Evolutionary conservation across 768 basidiomycete species (phyloP).

Genomic region (Erythrobasidium yunnanense): DNA sequence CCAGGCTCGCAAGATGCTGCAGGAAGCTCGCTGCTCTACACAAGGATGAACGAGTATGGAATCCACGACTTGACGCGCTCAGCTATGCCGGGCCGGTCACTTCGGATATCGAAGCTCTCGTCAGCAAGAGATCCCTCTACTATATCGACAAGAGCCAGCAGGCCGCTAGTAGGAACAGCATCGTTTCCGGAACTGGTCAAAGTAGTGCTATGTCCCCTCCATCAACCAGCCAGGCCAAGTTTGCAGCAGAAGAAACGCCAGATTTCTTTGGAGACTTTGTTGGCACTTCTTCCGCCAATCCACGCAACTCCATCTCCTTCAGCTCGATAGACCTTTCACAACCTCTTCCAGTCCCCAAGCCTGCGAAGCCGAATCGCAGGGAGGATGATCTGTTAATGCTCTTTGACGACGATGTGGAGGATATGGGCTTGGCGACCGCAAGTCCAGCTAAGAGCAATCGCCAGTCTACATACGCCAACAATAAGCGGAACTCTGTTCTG

Average conservation of each 20-base stretch:
- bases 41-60: conserved; percentile 69
- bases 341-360: neutral
- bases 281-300: conserved; percentile 36
- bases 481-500: neutral
- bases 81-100: conserved; percentile 31
- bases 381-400: conserved; percentile 39
- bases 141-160: too few species aligned
- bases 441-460: conserved; percentile 32
- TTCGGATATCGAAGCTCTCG: too few species aligned
- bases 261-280: conserved; percentile 67
- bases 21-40: conserved; percentile 56
- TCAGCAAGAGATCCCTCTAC: too few species aligned
- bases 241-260: too few species aligned
- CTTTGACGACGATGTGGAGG: conserved; percentile 39
- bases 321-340: neutral
- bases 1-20: conserved; percentile 59
- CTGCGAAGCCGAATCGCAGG: conserved; percentile 29
- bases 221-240: too few species aligned
- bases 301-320: neutral
- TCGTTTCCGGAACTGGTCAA: too few species aligned
- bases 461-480: conserved; percentile 15
- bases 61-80: conserved; percentile 57
- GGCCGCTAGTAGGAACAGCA: too few species aligned
- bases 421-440: conserved; percentile 39
- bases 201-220: neutral